phyloP scores from a whole-genome alignment of 1,284 basidiomycete genomes.

The Grifola frondosa region DNA sequence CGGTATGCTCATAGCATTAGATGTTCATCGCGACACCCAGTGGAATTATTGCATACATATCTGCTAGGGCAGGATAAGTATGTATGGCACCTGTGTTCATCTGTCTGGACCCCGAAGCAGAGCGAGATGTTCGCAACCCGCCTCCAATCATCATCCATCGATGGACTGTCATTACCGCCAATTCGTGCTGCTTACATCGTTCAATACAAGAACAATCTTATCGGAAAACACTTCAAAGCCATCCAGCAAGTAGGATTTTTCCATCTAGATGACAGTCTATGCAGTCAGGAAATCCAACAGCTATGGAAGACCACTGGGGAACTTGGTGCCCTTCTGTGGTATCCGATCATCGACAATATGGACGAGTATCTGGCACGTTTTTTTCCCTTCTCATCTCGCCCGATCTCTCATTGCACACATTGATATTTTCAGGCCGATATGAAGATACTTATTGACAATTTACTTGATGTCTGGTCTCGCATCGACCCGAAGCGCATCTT shows the following conservation, averaged over 20 bases:
- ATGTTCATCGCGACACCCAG: constrained; percentile 34
- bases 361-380: constrained; percentile 31
- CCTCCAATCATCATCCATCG: constrained; percentile 11
- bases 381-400: constrained; percentile 26
- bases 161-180: constrained; percentile 19
- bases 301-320: constrained; percentile 32
- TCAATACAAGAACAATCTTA: constrained; percentile 23
- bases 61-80: constrained; percentile 38
- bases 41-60: constrained; percentile 38
- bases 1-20: constrained; percentile 22
- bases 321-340: constrained; percentile 36
- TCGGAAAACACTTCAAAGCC: constrained; percentile 25
- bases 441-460: constrained; percentile 15
- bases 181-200: constrained; percentile 23
- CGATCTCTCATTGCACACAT: constrained; percentile 1
- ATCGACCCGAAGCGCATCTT: constrained; percentile 20
- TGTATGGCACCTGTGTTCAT: constrained; percentile 22
- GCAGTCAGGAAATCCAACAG: neutral
- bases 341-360: constrained; percentile 33
- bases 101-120: constrained; percentile 1
- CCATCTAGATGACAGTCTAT: constrained; percentile 22
- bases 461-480: constrained; percentile 15
- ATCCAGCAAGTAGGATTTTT: constrained; percentile 19
- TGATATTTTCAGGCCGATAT: constrained; percentile 12
- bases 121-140: constrained; percentile 10